Evolutionary conservation across 164 flowering plant species (phyloP).

Genomic region (Cinnamomum micranthum): DNA sequence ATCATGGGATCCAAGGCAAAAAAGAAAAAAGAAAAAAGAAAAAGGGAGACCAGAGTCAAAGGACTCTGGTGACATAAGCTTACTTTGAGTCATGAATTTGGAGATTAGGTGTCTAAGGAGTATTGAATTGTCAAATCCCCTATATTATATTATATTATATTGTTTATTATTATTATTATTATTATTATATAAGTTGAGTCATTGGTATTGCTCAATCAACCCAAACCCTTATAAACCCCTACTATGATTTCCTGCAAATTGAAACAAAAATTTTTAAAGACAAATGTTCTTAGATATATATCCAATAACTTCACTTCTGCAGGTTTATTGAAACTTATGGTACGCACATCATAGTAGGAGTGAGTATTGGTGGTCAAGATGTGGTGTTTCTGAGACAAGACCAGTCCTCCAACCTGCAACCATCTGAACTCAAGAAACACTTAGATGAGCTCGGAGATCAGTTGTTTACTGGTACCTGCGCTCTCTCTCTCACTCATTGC

Average conservation of each 20-base stretch:
- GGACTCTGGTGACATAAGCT: too few species aligned
- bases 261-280: too few species aligned
- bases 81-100: too few species aligned
- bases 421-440: slow-evolving; percentile 61
- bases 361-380: slow-evolving; percentile 74
- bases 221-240: too few species aligned
- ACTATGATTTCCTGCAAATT: background rate
- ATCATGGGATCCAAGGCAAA: too few species aligned
- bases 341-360: slow-evolving; percentile 78
- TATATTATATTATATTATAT: too few species aligned
- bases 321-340: slow-evolving; percentile 91
- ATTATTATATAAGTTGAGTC: background rate
- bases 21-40: too few species aligned
- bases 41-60: too few species aligned
- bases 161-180: too few species aligned
- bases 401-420: slow-evolving; percentile 50
- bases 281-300: background rate
- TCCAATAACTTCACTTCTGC: slow-evolving; percentile 7
- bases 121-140: too few species aligned
- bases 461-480: slow-evolving; percentile 61
- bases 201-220: background rate
- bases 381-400: slow-evolving; percentile 64
- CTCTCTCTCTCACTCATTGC: slow-evolving; percentile 30
- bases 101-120: too few species aligned
- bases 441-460: slow-evolving; percentile 74